A percentile compares a stretch with the other conserved stretches of the same genome.
These are phyloP conservation scores for Leccinum pellstonianum DNA, from an alignment of 768 basidiomycete species.

Conservation along the genomic window DNA sequence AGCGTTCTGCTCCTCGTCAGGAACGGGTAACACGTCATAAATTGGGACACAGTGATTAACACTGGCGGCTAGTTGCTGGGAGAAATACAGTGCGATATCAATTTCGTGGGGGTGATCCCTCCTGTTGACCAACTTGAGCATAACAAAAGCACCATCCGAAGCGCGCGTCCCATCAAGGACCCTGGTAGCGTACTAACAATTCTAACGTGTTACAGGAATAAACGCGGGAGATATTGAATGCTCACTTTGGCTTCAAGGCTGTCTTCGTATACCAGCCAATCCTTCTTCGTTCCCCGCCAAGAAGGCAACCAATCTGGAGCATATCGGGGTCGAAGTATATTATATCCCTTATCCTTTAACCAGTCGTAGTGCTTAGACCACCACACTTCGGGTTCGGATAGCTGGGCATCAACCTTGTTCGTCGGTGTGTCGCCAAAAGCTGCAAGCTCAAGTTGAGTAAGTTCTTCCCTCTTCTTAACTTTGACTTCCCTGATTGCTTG, in stretches of 20 bases:
- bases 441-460: background rate
- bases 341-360: conserved; percentile 17
- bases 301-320: too few species aligned
- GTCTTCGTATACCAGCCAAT: too few species aligned
- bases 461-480: background rate
- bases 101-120: conserved; percentile 28
- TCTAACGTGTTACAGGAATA: background rate
- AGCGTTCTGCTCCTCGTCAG: conserved; percentile 7
- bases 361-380: conserved; percentile 14
- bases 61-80: background rate
- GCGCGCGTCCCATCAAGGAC: conserved; percentile 32
- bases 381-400: conserved; percentile 10
- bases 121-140: conserved; percentile 29
- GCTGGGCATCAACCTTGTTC: background rate
- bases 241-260: too few species aligned
- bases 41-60: conserved; percentile 38
- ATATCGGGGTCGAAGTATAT: conserved; percentile 5
- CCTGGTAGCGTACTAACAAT: conserved; percentile 4
- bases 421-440: background rate
- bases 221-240: too few species aligned
- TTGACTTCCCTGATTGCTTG: too few species aligned
- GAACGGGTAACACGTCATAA: conserved; percentile 23
- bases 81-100: conserved; percentile 28
- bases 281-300: background rate
- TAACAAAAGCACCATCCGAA: conserved; percentile 28